Conservation (phyloP, 306 rosid species). For the Coriaria nepalensis region DNA sequence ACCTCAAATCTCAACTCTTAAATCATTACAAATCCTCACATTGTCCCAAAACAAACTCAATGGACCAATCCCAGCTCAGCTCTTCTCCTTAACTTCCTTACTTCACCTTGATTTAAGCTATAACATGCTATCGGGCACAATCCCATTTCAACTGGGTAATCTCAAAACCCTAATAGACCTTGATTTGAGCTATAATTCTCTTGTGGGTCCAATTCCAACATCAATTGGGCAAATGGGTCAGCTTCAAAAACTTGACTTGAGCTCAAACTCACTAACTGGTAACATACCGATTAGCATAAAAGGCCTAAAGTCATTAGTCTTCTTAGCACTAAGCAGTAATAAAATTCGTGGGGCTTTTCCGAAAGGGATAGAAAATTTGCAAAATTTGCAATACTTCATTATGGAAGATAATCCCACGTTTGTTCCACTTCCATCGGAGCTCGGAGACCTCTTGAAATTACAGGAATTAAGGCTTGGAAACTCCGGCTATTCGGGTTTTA, state of each 20-base stretch:
- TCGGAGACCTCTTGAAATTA: slow-evolving; percentile 28
- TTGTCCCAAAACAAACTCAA: slow-evolving; percentile 36
- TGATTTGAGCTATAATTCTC: slow-evolving; percentile 38
- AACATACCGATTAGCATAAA: slow-evolving; percentile 23
- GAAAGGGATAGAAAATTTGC: slow-evolving; percentile 25
- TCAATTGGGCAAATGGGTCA: slow-evolving; percentile 25
- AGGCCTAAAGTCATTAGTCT: slow-evolving; percentile 19
- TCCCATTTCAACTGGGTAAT: slow-evolving; percentile 26
- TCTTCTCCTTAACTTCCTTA: slow-evolving; percentile 20
- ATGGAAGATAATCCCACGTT: slow-evolving; percentile 41
- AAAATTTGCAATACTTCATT: slow-evolving; percentile 35
- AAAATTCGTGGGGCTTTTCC: slow-evolving; percentile 22
- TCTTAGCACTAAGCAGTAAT: slow-evolving; percentile 39
- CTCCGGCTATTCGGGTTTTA: slow-evolving; percentile 31
- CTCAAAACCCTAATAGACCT: slow-evolving; percentile 33
- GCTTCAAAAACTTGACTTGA: slow-evolving; percentile 42
- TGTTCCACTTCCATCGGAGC: slow-evolving; percentile 19
- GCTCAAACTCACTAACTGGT: slow-evolving; percentile 33
- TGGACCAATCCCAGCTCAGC: slow-evolving; percentile 20
- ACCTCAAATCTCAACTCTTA: slow-evolving; percentile 26
- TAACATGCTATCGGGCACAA: slow-evolving; percentile 24
- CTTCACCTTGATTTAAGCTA: slow-evolving; percentile 47
- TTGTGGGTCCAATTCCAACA: slow-evolving; percentile 28
- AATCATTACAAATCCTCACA: slow-evolving; percentile 35
- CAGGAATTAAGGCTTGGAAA: slow-evolving; percentile 40